A percentile compares a stretch with the other conserved stretches of the same genome.
Evolutionary conservation across 2,329 filamentous ascomycete species (phyloP).

Genomic region (Coleophoma crateriformis): DNA sequence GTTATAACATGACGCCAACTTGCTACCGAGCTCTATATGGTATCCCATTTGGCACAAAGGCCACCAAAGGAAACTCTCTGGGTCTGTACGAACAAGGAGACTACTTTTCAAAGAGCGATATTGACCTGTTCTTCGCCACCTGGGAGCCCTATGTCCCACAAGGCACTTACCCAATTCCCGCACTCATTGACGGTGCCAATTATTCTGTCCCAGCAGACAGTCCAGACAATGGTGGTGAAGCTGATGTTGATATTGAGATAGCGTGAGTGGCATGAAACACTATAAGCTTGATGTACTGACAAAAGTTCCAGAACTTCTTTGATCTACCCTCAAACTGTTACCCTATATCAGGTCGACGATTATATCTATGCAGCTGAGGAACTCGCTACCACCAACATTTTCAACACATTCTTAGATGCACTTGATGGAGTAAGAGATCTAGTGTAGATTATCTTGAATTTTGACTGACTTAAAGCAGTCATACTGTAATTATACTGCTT

Average conservation of each 20-base stretch:
- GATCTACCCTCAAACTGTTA: slow-evolving; percentile 19
- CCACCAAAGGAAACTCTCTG: slow-evolving; percentile 9
- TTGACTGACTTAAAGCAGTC: slow-evolving; percentile 8
- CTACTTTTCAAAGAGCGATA: slow-evolving; percentile 12
- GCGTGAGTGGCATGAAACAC: background rate
- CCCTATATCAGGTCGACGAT: slow-evolving; percentile 22
- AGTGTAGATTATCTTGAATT: background rate
- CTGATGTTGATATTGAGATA: slow-evolving; percentile 16
- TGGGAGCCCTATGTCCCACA: slow-evolving; percentile 10
- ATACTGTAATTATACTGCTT: slow-evolving; percentile 40
- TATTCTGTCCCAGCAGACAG: slow-evolving; percentile 8
- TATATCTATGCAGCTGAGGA: slow-evolving; percentile 15
- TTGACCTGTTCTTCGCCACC: slow-evolving; percentile 10
- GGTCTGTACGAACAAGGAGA: slow-evolving; percentile 11
- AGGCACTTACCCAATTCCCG: slow-evolving; percentile 12
- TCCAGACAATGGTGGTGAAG: slow-evolving; percentile 9
- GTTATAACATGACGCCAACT: slow-evolving; percentile 4
- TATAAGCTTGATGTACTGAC: slow-evolving; percentile 1
- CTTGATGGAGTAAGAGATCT: slow-evolving; percentile 15
- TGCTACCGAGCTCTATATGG: slow-evolving; percentile 1
- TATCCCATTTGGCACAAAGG: slow-evolving; percentile 4
- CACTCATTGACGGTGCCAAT: slow-evolving; percentile 11
- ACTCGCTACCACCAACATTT: slow-evolving; percentile 14
- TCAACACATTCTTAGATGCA: slow-evolving; percentile 24
- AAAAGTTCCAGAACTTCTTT: slow-evolving; percentile 6